These are phyloP conservation scores for Chiua sp. DNA, from an alignment of 1,284 basidiomycete species.

Conservation along the genomic window DNA sequence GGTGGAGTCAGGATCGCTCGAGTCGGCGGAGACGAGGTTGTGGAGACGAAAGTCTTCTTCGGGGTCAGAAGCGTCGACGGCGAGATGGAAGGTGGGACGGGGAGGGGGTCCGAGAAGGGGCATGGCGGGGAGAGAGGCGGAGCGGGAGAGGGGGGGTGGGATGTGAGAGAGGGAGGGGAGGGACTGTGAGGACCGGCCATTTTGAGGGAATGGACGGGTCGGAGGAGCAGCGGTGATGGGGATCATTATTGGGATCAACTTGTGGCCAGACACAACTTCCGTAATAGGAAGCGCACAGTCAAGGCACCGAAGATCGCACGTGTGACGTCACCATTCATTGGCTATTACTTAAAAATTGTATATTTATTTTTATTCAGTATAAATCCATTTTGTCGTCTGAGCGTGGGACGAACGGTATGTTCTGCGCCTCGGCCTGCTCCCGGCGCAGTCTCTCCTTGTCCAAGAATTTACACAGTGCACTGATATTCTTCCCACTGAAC, in stretches of 20 bases:
- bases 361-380: conserved; percentile 44
- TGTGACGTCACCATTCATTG: conserved; percentile 18
- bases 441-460: conserved; percentile 66
- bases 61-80: conserved; percentile 31
- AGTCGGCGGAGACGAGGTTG: not conserved
- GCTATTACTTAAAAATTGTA: not conserved
- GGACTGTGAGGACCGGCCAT: conserved; percentile 4
- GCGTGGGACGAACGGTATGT: conserved; percentile 60
- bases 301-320: conserved; percentile 15
- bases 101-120: conserved; percentile 19
- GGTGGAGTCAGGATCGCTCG: conserved; percentile 5
- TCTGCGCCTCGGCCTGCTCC: conserved; percentile 58
- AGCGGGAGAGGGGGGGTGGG: conserved; percentile 40
- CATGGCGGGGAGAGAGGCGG: conserved; percentile 41
- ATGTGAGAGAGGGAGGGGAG: conserved; percentile 49
- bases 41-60: conserved; percentile 17
- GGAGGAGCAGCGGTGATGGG: conserved; percentile 45
- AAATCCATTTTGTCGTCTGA: conserved; percentile 66
- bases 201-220: conserved; percentile 53
- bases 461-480: conserved; percentile 64
- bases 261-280: conserved; percentile 9
- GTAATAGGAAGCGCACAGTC: conserved; percentile 5
- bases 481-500: conserved; percentile 78
- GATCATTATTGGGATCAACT: conserved; percentile 32
- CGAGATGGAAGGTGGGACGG: conserved; percentile 42